These are phyloP conservation scores for Syzygium jambos DNA, from an alignment of 345 rosid genomes.

Conservation along the genomic window DNA sequence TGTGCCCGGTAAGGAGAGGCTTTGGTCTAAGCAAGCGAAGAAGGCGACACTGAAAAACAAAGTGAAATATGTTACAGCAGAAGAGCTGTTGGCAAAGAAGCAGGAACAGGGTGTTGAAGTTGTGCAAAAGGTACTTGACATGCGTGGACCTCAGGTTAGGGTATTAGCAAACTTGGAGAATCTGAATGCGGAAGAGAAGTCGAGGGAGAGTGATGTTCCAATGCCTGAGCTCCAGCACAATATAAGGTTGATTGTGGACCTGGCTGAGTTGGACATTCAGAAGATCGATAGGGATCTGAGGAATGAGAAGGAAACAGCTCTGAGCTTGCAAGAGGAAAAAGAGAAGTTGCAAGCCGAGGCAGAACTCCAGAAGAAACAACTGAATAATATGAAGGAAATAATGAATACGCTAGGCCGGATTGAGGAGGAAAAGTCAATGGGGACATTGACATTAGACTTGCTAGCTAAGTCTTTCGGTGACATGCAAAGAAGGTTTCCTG, in stretches of 20 bases:
- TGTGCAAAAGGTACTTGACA: slow-evolving; percentile 74
- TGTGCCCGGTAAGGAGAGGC: slow-evolving; percentile 31
- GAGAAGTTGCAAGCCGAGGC: slow-evolving; percentile 53
- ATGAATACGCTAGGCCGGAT: slow-evolving; percentile 30
- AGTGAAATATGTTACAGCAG: slow-evolving; percentile 35
- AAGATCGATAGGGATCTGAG: slow-evolving; percentile 70
- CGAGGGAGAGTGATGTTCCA: slow-evolving; percentile 66
- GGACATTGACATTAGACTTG: slow-evolving; percentile 53
- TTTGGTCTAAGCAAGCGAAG: slow-evolving; percentile 48
- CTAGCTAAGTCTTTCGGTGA: slow-evolving; percentile 47
- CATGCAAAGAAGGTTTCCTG: slow-evolving; percentile 39
- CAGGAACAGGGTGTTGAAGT: slow-evolving; percentile 66
- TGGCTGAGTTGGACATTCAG: slow-evolving; percentile 77
- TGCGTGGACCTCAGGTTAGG: slow-evolving; percentile 89
- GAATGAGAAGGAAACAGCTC: slow-evolving; percentile 48
- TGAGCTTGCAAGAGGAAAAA: slow-evolving; percentile 25
- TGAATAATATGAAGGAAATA: slow-evolving; percentile 52
- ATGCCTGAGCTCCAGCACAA: slow-evolving; percentile 87
- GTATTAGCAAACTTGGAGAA: slow-evolving; percentile 81
- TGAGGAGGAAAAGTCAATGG: slow-evolving; percentile 46
- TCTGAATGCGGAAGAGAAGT: slow-evolving; percentile 76
- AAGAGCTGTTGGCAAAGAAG: slow-evolving; percentile 68
- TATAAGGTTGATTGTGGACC: slow-evolving; percentile 56
- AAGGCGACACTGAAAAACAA: not conserved
- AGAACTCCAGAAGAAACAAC: slow-evolving; percentile 38